Conservation (phyloP, 2,329 filamentous ascomycete genomes). For the Blastomyces gilchristii region DNA sequence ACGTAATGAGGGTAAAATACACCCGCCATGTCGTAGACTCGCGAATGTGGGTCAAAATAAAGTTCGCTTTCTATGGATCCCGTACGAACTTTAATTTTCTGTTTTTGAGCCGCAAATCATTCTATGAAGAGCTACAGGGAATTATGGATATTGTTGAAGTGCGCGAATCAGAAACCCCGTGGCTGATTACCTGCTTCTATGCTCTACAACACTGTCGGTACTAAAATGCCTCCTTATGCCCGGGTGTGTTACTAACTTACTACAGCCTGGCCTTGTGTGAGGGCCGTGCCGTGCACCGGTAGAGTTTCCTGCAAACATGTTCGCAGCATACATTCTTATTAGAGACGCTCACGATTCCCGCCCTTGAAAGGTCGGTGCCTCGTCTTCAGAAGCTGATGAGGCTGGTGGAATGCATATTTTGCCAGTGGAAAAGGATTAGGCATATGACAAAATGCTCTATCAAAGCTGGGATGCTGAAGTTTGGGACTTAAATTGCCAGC, state of each 20-base stretch:
- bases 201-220: background rate
- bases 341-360: too few relatives aligned
- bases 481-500: background rate
- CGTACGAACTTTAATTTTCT: background rate
- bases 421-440: too few relatives aligned
- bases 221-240: background rate
- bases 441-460: background rate
- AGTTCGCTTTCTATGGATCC: background rate
- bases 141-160: background rate
- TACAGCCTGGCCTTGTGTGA: background rate
- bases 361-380: too few relatives aligned
- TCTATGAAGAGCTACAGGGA: background rate
- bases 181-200: background rate
- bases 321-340: too few relatives aligned
- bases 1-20: background rate
- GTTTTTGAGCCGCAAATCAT: too few relatives aligned
- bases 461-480: background rate
- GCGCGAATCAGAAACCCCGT: background rate
- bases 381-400: background rate
- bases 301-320: too few relatives aligned
- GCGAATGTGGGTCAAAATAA: background rate
- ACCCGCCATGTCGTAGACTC: background rate
- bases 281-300: too few relatives aligned
- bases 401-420: background rate
- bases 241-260: background rate